Evolutionary conservation across 306 rosid genomes (phyloP), one percentile per base, ranked within the genome.

Genomic region (Prunus salicina): DNA sequence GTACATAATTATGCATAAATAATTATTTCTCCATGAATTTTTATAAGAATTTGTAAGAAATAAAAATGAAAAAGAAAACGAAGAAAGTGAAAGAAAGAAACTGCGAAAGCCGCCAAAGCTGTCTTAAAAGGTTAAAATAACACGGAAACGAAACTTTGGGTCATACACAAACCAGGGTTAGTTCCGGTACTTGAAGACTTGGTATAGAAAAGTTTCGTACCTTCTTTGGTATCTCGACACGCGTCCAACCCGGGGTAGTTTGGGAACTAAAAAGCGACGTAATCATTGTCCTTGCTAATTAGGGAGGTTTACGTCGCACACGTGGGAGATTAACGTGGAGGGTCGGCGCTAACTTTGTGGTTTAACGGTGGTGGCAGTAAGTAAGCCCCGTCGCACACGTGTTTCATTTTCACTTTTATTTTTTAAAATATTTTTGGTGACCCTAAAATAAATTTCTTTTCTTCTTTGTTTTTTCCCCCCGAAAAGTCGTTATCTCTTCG

Each of bases 101-200:
- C 78, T 49, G 47, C 68, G 45, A 71, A 85, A 82, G 91, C 89
- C 87, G 87, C 86, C 90, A 71, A 84, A 70, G 75, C 64, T 63
- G 67, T 43, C 2, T 57, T 2, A 49, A 60, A 60, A 49, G 81
- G 68, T 64, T 43, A 64, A 71, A 77, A 47, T 18, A n/a, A 72
- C 27, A 19, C 12, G 43, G 60, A 57, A 24, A 11, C 22, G 57
- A 67, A n/a, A 71, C 12, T 2, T 60, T 15, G 64, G 43, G 38
- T 19, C 53, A 4, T 24, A 19, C 51, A 20, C 6, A 25, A 63
- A 64, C 84, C 18, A 15, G 49, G 43, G 13, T 38, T 9, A 25
- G 64, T 69, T 67, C 71, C 3, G 14, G 50, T 79, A 69, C 87
- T 8, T 58, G 34, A 13, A 8, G 57, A 60, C 32, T 76, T 76